These are phyloP conservation scores for Plasmodium coatneyi DNA, from an alignment of 169 alveolate species.

Conservation along the genomic window DNA sequence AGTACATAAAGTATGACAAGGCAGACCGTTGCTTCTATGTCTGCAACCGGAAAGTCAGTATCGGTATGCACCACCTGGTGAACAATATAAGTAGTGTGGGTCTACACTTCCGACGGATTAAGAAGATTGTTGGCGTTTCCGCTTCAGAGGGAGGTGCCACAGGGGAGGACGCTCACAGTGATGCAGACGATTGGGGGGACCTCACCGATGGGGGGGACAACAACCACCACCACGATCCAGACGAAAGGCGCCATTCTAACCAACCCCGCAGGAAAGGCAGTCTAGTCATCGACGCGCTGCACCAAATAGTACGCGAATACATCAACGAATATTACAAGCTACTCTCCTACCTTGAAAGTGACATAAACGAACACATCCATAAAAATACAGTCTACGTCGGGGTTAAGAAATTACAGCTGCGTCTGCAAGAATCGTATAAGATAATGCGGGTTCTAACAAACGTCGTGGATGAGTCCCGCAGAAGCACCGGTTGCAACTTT, in stretches of 20 bases:
- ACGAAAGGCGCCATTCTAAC: neutral
- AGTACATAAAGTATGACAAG: constrained; percentile 37
- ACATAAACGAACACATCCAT: constrained; percentile 67
- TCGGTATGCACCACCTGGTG: constrained; percentile 52
- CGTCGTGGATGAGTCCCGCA: constrained; percentile 53
- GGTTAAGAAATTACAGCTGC: constrained; percentile 20
- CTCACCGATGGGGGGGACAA: neutral
- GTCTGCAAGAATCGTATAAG: constrained; percentile 55
- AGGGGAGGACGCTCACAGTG: neutral
- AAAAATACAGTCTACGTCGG: constrained; percentile 65
- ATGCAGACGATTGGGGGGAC: neutral
- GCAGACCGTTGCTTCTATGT: constrained; percentile 23
- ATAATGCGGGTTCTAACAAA: constrained; percentile 45
- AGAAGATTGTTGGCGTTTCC: neutral
- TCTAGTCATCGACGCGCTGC: constrained; percentile 52
- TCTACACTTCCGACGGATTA: neutral
- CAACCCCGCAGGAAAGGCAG: constrained; percentile 18
- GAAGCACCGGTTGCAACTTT: constrained; percentile 48
- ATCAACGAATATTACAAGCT: constrained; percentile 60
- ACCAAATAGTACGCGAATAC: constrained; percentile 50
- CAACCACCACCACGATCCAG: neutral
- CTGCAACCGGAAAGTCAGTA: constrained; percentile 24
- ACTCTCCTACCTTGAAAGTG: constrained; percentile 61
- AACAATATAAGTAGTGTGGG: constrained; percentile 44
- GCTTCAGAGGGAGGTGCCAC: neutral